A percentile compares a stretch with the other conserved stretches of the same genome.
Conservation (phyloP, 108 stramenopile genomes). For the Schizochytrium sp. region DNA sequence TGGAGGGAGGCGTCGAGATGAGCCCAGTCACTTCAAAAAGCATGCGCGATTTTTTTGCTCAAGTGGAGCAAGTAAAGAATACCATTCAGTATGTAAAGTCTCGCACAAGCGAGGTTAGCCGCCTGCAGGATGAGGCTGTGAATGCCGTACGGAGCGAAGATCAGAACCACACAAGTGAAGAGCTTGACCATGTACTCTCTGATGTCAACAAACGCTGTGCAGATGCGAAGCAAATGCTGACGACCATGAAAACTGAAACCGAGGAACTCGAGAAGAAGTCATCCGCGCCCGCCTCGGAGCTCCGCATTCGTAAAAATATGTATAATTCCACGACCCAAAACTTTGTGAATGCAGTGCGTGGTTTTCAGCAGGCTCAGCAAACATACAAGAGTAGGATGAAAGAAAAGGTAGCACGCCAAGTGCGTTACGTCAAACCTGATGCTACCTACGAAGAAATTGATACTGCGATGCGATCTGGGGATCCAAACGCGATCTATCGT, state of each 20-base stretch:
- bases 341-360: conserved; percentile 97
- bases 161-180: conserved; percentile 35
- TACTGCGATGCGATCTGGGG: conserved; percentile 89
- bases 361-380: conserved; percentile 93
- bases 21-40: conserved; percentile 41
- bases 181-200: conserved; percentile 55
- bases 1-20: conserved; percentile 33
- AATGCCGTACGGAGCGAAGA: conserved; percentile 14
- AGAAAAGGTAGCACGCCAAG: conserved; percentile 91
- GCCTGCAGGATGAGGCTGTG: conserved; percentile 71
- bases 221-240: conserved; percentile 73
- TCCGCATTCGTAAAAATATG: conserved; percentile 85
- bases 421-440: conserved; percentile 91
- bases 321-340: conserved; percentile 92
- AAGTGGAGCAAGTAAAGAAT: conserved; percentile 71
- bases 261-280: conserved; percentile 68
- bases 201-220: conserved; percentile 72
- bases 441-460: conserved; percentile 97
- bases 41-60: conserved; percentile 74
- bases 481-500: conserved; percentile 84
- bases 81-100: conserved; percentile 71
- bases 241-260: conserved; percentile 74
- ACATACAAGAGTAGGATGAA: conserved; percentile 95
- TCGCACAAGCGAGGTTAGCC: conserved; percentile 67
- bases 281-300: conserved; percentile 66